Conservation (phyloP, 495 filamentous ascomycete species). For the Hyaloscypha finlandica region DNA sequence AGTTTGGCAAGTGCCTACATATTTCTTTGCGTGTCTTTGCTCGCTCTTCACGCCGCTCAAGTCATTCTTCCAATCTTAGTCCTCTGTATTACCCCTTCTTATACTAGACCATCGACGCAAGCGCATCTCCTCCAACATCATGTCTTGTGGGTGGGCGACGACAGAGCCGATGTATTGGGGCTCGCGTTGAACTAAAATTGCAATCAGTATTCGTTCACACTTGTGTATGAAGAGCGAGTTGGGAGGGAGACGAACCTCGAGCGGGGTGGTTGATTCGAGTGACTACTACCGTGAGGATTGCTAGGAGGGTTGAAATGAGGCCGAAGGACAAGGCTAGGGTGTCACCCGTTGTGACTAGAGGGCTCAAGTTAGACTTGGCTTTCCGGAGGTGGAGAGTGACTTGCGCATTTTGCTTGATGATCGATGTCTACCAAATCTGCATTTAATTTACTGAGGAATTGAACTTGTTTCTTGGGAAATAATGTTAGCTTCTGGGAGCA, state of each 20-base stretch:
- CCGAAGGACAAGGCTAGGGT: slow-evolving; percentile 23
- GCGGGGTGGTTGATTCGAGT: background rate
- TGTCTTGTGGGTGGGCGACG: background rate
- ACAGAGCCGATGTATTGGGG: background rate
- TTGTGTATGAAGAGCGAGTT: too few relatives aligned
- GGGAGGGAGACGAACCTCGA: background rate
- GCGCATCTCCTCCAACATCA: slow-evolving; percentile 5
- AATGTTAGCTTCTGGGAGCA: too few relatives aligned
- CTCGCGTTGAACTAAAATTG: background rate
- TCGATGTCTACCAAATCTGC: too few relatives aligned
- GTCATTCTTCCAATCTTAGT: background rate
- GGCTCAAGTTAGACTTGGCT: background rate
- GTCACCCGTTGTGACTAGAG: slow-evolving; percentile 21
- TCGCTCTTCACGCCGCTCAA: background rate
- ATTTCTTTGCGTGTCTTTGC: background rate
- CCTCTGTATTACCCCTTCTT: background rate
- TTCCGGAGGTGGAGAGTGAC: background rate
- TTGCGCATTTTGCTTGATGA: background rate
- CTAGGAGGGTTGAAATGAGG: slow-evolving; percentile 13
- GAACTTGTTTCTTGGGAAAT: too few relatives aligned
- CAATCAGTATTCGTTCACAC: too few relatives aligned
- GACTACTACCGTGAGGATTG: slow-evolving; percentile 7
- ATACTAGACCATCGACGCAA: slow-evolving; percentile 4
- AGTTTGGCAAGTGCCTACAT: background rate
- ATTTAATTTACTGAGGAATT: too few relatives aligned